These are phyloP conservation scores for Solanum raphanifolium DNA, from an alignment of 257 asterid species.

Conservation along the genomic window DNA sequence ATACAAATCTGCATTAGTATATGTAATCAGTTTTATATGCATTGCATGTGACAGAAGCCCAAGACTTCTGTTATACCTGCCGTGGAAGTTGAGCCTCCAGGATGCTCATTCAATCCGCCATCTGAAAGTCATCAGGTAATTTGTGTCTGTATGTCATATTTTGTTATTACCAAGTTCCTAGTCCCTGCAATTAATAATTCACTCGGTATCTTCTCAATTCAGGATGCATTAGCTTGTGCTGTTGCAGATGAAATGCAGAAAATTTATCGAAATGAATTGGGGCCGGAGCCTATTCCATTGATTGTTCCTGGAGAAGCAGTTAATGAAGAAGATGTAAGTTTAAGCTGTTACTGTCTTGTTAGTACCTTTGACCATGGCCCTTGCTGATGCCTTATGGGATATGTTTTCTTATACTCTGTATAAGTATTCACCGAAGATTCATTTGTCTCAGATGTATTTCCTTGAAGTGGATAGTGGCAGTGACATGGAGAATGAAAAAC, in stretches of 20 bases:
- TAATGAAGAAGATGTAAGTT: conserved; percentile 69
- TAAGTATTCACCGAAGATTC: not conserved
- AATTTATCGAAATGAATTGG: conserved; percentile 57
- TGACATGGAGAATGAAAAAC: conserved; percentile 52
- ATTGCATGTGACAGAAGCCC: conserved; percentile 35
- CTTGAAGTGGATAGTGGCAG: conserved; percentile 64
- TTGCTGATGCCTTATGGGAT: not conserved
- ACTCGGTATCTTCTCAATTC: conserved; percentile 6
- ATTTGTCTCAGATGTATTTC: conserved; percentile 51
- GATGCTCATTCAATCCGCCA: conserved; percentile 91
- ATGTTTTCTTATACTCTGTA: not conserved
- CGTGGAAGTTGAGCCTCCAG: conserved; percentile 82
- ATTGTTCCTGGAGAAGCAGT: conserved; percentile 58
- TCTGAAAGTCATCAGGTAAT: conserved; percentile 80
- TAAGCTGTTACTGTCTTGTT: conserved; percentile 1
- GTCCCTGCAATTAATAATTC: not conserved
- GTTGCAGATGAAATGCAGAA: conserved; percentile 98
- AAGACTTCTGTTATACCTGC: conserved; percentile 72
- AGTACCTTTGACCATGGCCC: not conserved
- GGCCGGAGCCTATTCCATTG: conserved; percentile 79
- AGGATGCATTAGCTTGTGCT: conserved; percentile 92
- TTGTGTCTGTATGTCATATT: not conserved
- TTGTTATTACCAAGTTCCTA: not conserved
- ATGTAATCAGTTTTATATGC: not conserved
- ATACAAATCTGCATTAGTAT: not conserved